Evolutionary conservation across 179 eudicot species (phyloP), one percentile per base, ranked within the genome.

Genomic region (Silene noctiflora): DNA sequence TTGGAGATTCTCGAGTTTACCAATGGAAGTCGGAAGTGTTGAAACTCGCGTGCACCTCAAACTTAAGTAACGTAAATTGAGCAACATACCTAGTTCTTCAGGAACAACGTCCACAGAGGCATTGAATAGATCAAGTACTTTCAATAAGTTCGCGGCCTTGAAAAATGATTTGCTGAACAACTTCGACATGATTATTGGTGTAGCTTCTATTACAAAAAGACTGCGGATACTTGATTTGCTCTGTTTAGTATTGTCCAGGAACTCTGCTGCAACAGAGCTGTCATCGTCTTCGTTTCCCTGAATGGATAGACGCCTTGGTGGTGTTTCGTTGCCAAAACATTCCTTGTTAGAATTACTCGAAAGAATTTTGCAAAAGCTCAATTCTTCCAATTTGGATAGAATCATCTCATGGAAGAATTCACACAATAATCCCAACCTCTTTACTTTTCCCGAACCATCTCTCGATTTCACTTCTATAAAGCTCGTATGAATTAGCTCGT

Each of bases 1-100:
- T 53, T 69, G 83, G 19, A 81, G 81, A 64, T 76, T 56, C 27
- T 74, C 67, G 13, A 81, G 76, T 60, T 79, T 81, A 12, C 85
- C 85, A 13, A 81, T 77, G 2, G 77, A 76, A 24, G 35, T 64
- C 0, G 87, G 87, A 22, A 81, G 74, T 7, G 2, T 20, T 20
- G 19, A 21, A 25, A 84, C 79, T 7, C 25, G 64, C 6, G 85
- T 83, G 21, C 70, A 17, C 59, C 83, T 79, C 19, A 83, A 24
- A 64, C 77, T 79, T 35, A 84, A 63, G 25, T 81, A 84, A 2
- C 68, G 71, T 61, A 84, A 76, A 27, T 76, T 80, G 1, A 59
- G 70, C 48, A 84, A 69, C n/a, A 17, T 48, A 27, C 77, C 81
- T 13, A 84, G 65, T 29, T 25, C 84, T 14, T 70, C 6, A 5